Base-by-base conservation (phyloP, 2,329 filamentous ascomycete species). In the Amauroascus verrucosus region DNA sequence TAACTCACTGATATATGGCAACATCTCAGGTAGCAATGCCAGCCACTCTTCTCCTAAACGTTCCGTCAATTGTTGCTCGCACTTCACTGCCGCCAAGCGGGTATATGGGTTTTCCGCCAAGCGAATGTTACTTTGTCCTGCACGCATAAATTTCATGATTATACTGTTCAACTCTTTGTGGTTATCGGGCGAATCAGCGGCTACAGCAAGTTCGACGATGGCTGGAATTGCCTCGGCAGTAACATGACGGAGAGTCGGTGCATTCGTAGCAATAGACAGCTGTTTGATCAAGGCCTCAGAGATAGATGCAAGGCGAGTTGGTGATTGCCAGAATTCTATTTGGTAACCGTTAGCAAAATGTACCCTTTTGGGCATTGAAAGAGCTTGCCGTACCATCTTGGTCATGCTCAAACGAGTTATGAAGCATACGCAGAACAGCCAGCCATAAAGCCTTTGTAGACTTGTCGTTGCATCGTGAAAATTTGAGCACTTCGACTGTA, bases 1-100 rank as follows among this genome's bases (percentile, higher is more conserved):
- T 64, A 95, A 70, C 73, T 98, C 93, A 64, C 88, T 94, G 62
- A 99, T 95, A 59, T 91, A 88, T 18, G 94, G 91, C 67, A 98
- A 72, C 85, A 96, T 97, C 77, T 98, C 93, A 0, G 91, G 88
- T 65, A 97, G 69, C 74, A 94, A 79, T 1, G 83, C 80, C 56
- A 98, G 72, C 93, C 93, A 98, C 65, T 98, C 93, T 67, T 97
- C 90, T 55, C 90, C 90, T 24, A 97, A 72, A 46, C 81, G 77
- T 60, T 86, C 82, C 11, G 89, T 94, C 58, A 97, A 75, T 13
- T 78, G 80, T 65, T 89, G 85, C 72, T 97, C 82, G 60, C 85
- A 85, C 70, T 83, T 83, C 33, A 98, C 84, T 0, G 88, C 88
- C 1, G 86, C 88, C 32, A 97, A 74, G 14, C 93, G 80, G 6